These are phyloP conservation scores for Polychytrium aggregatum DNA, from an alignment of 192 early-diverging fungal genomes.

Conservation along the genomic window DNA sequence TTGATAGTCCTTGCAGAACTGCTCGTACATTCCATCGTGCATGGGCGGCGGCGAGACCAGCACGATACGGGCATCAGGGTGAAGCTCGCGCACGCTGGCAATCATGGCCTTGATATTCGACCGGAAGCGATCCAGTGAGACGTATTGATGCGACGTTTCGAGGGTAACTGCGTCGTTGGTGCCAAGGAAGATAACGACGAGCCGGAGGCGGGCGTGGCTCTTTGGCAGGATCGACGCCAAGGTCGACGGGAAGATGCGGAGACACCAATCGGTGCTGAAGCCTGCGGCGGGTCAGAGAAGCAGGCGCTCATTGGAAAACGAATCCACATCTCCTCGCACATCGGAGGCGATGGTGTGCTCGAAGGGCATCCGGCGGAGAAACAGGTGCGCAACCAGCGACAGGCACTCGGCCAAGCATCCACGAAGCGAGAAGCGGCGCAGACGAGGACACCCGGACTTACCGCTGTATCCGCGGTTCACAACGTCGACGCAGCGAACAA, in stretches of 20 bases:
- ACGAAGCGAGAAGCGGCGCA: neutral
- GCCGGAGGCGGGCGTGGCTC: slow-evolving; percentile 17
- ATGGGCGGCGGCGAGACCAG: slow-evolving; percentile 62
- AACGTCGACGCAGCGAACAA: slow-evolving; percentile 61
- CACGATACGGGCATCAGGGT: slow-evolving; percentile 50
- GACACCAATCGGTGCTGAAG: slow-evolving; percentile 54
- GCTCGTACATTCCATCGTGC: slow-evolving; percentile 44
- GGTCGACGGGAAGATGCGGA: slow-evolving; percentile 34
- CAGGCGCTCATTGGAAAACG: too few species aligned
- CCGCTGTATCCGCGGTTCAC: slow-evolving; percentile 71
- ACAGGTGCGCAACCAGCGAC: too few species aligned
- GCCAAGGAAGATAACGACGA: slow-evolving; percentile 70
- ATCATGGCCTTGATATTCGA: slow-evolving; percentile 53
- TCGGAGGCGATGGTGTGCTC: too few species aligned
- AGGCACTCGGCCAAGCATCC: too few species aligned
- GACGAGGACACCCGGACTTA: neutral
- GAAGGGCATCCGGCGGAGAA: too few species aligned
- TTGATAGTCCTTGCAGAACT: slow-evolving; percentile 16
- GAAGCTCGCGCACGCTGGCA: slow-evolving; percentile 38
- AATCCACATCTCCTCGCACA: too few species aligned
- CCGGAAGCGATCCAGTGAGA: slow-evolving; percentile 45
- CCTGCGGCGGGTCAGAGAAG: too few species aligned
- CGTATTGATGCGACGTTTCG: slow-evolving; percentile 33
- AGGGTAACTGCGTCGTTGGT: slow-evolving; percentile 64
- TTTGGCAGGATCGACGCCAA: slow-evolving; percentile 24